Conservation (phyloP, 1,139 yeast species). For the Saccharomyces pastorianus region DNA sequence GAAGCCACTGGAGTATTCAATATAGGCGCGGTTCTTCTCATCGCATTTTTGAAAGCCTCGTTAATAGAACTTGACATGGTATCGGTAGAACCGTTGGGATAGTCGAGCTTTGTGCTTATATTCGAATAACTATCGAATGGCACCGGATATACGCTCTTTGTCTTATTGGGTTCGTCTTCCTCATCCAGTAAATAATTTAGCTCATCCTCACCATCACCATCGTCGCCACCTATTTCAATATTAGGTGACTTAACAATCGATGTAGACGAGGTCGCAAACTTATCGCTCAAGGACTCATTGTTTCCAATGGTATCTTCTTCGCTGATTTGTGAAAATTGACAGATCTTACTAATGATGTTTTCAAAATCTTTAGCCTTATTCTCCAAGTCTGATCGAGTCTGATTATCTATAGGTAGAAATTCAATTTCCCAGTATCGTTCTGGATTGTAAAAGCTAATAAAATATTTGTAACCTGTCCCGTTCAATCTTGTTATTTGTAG, state of each 20-base stretch:
- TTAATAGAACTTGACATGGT: background rate
- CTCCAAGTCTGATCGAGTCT: constrained; percentile 1
- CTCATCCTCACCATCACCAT: constrained; percentile 10
- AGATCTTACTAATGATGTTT: constrained; percentile 18
- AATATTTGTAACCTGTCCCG: constrained; percentile 7
- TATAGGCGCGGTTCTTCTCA: background rate
- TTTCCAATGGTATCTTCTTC: constrained; percentile 1
- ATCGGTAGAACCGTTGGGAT: background rate
- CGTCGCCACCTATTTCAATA: constrained; percentile 2
- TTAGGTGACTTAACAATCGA: background rate
- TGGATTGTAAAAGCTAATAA: constrained; percentile 27
- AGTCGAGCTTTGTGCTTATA: background rate
- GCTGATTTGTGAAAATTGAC: constrained; percentile 9
- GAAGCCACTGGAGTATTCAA: background rate
- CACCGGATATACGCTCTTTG: background rate
- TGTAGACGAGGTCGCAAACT: constrained; percentile 1
- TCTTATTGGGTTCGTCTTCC: constrained; percentile 6
- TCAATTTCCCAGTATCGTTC: constrained; percentile 29
- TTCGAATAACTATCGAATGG: background rate
- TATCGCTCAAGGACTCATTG: background rate
- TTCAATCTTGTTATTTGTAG: constrained; percentile 19
- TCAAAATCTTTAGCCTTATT: constrained; percentile 16
- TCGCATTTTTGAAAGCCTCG: background rate
- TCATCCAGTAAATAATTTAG: constrained; percentile 22
- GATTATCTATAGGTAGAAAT: constrained; percentile 13